Percentiles rank a stretch among this genome's conserved stretches.
phyloP scores from a whole-genome alignment of 2,329 filamentous ascomycete genomes.

The Diaporthe caulivora region DNA sequence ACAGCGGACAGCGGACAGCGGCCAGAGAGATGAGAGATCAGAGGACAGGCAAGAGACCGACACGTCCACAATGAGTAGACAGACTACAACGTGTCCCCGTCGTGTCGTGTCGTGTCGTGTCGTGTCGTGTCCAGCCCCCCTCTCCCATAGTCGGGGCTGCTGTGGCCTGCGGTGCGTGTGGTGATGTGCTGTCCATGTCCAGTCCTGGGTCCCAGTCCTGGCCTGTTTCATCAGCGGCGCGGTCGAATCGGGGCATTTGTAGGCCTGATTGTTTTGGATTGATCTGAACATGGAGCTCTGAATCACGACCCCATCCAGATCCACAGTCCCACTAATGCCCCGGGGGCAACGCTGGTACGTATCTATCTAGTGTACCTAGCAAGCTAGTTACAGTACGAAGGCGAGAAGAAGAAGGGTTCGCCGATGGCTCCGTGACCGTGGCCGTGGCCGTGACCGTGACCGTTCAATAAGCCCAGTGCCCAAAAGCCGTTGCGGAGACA shows the following conservation, averaged over 20 bases:
- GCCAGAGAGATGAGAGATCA: neutral
- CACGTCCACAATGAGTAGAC: neutral
- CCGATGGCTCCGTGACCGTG: constrained; percentile 12
- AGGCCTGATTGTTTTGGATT: constrained; percentile 31
- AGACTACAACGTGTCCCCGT: constrained; percentile 17
- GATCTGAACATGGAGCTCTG: constrained; percentile 32
- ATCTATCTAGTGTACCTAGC: too few relatives aligned
- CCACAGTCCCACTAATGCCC: constrained; percentile 1
- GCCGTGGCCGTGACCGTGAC: too few relatives aligned
- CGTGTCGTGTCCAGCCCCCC: neutral
- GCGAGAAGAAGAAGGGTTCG: constrained; percentile 1
- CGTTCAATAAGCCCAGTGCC: neutral
- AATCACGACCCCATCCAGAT: constrained; percentile 28
- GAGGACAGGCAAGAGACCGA: neutral
- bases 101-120: neutral
- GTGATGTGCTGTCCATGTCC: neutral
- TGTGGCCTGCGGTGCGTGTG: constrained; percentile 4
- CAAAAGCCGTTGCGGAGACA: constrained; percentile 19
- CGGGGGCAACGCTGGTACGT: constrained; percentile 13
- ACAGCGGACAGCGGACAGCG: neutral
- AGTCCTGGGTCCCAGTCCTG: neutral
- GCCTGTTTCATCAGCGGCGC: constrained; percentile 29
- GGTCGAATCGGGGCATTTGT: constrained; percentile 27
- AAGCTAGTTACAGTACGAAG: too few relatives aligned
- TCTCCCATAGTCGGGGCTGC: neutral